These are phyloP conservation scores for Astrothelium subdiscretum DNA, from an alignment of 495 filamentous ascomycete species.

Conservation along the genomic window DNA sequence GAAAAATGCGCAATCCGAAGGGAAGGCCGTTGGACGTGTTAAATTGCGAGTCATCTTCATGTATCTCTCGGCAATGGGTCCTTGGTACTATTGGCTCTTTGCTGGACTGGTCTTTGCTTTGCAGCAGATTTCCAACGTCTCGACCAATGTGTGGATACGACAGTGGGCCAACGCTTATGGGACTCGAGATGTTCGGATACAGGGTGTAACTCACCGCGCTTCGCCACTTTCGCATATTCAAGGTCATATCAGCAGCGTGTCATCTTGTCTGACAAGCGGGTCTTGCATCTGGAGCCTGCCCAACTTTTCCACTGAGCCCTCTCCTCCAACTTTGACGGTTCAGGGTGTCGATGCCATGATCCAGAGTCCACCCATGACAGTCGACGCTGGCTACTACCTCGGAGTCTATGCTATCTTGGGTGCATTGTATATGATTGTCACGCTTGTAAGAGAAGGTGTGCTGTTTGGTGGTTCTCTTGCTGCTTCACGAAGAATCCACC, in stretches of 20 bases:
- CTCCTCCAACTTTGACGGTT: neutral
- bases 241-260: slow-evolving; percentile 19
- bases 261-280: slow-evolving; percentile 27
- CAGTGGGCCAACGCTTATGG: slow-evolving; percentile 67
- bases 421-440: slow-evolving; percentile 57
- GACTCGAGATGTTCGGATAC: slow-evolving; percentile 18
- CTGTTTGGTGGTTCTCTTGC: slow-evolving; percentile 87
- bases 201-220: slow-evolving; percentile 19
- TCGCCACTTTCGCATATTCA: slow-evolving; percentile 23
- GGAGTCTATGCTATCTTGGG: slow-evolving; percentile 71
- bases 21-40: slow-evolving; percentile 71
- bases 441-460: slow-evolving; percentile 67
- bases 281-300: slow-evolving; percentile 34
- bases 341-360: neutral
- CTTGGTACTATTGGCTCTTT: slow-evolving; percentile 84
- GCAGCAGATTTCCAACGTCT: slow-evolving; percentile 74
- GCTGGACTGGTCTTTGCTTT: slow-evolving; percentile 60
- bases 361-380: slow-evolving; percentile 31
- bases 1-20: slow-evolving; percentile 47
- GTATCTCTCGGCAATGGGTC: slow-evolving; percentile 81
- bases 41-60: slow-evolving; percentile 73
- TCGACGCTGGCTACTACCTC: slow-evolving; percentile 77
- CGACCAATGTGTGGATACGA: slow-evolving; percentile 86
- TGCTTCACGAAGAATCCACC: slow-evolving; percentile 78
- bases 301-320: slow-evolving; percentile 3